Evolutionary conservation across 495 filamentous ascomycete genomes (phyloP), one percentile per base, ranked within the genome.

Genomic region (Staphylotrichum tortipilum): DNA sequence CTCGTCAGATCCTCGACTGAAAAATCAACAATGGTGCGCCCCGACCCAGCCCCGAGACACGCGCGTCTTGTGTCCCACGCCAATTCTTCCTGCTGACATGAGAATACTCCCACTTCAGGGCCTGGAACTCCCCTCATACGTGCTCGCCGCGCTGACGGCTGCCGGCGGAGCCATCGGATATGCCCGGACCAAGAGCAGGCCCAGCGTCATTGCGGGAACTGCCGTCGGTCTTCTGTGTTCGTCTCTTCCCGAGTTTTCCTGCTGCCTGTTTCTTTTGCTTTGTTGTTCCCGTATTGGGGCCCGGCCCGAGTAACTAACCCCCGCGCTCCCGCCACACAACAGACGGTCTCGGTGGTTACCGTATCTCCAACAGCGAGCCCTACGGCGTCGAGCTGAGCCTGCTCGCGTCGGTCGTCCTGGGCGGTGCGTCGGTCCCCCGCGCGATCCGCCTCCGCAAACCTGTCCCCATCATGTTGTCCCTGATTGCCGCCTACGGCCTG

Each of bases 151-250:
- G 57, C 75, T 98, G 24, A 95, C 89, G 52, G 88, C 88, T 42
- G 72, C 84, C 36, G 92, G 92, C 55, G 92, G 92, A 51, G 81
- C 82, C 45, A 84, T 85, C 57, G 92, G 92, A 61, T 98, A 84
- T 42, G 54, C 71, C 26, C 83, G 82, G 60, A 92, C 89, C 0
- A 82, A 86, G 49, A 95, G 89, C 21, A 63, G 90, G 51, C 91
- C 91, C 33, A 94, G 89, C 14, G 72, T 97, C 53, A 78, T 76
- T 2, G 92, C 92, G 18, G 92, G 92, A 26, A 61, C 84, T 47
- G 81, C 81, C 23, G 88, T 98, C 57, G 92, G 92, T 42, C 67
- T 71, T 31, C 61, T 80, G 22, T 76, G 73, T 76, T 65, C 7
- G 71, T 14, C 40, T 14, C 3, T 14, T 5, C 6, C 6, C 26